Base-by-base conservation (phyloP, 2,329 filamentous ascomycete species). In the Graphium sp. region DNA sequence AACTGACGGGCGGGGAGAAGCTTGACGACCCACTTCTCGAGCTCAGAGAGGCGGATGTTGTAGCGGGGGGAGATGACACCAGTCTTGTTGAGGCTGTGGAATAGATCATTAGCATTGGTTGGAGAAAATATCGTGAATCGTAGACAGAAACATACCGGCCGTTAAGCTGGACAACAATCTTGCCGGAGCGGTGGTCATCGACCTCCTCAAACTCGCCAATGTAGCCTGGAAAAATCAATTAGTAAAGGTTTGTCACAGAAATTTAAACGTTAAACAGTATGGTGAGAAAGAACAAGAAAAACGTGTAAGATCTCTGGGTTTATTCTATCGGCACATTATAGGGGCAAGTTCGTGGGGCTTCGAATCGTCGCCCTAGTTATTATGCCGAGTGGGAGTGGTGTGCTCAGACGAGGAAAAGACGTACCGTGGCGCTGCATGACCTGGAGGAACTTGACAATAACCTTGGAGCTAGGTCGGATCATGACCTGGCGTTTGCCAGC, bases 11-110 rank as follows among this genome's bases (percentile, higher is more conserved):
- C 85, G 45, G 89, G 89, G 41, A 98, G 75, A 55, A 98, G 80
- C 76, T 92, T 92, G 66, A 92, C 83, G 50, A 95, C 84, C 89
- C 89, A 98, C 74, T 95, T 94, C 82, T 98, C 89, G 55, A 98
- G 74, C 50, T 98, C 89, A 52, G 71, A 66, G 53, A 98, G 84
- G 60, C 87, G 84, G 62, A 98, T 81, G 74, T 95, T 95, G 82
- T 93, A 98, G 59, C 84, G 78, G 54, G 84, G 83, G 44, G 73
- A 82, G 71, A 92, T 92, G 63, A 89, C 82, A 67, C 82, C 83
- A 43, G 76, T 82, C 78, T 95, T 94, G 81, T 94, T 94, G 61
- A 94, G 74, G 47, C 52, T 48, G 30, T 28, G 7, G 11, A 4
- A 18, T 5, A 29, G 9, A 4, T n/a, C n/a, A n/a, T n/a, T n/a